Evolutionary conservation across 202 grass and related monocot species (phyloP).

Genomic region (Alloteropsis angusta): DNA sequence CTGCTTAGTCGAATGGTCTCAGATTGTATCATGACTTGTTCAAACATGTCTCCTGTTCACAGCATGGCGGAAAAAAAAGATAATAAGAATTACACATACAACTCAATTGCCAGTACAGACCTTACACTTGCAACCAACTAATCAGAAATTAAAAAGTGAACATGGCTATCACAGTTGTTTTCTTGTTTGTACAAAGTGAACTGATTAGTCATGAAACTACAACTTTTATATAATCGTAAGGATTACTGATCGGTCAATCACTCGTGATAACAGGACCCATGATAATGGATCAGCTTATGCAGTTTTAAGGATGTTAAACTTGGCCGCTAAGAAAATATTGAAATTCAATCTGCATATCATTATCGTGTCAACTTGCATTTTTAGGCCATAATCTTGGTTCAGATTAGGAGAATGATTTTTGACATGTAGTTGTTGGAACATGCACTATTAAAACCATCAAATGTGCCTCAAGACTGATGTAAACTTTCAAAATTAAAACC

Average conservation of each 20-base stretch:
- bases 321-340: not conserved
- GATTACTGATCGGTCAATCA: not conserved
- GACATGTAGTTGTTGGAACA: not conserved
- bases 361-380: not conserved
- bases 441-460: not conserved
- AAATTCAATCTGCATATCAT: not conserved
- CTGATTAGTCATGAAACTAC: not conserved
- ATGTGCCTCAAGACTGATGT: not conserved
- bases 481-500: not conserved
- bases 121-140: not conserved
- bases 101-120: not conserved
- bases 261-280: not conserved
- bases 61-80: slow-evolving; percentile 4
- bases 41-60: slow-evolving; percentile 38
- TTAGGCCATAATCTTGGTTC: not conserved
- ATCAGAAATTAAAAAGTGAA: not conserved
- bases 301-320: not conserved
- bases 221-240: not conserved
- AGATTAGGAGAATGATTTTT: not conserved
- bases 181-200: not conserved
- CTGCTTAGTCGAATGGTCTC: slow-evolving; percentile 45
- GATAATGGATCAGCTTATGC: not conserved
- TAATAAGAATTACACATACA: not conserved
- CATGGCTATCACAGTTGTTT: not conserved
- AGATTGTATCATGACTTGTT: slow-evolving; percentile 46